Evolutionary conservation across 768 basidiomycete species (phyloP), one percentile per base, ranked within the genome.

Genomic region (Thelephora ganbajun): DNA sequence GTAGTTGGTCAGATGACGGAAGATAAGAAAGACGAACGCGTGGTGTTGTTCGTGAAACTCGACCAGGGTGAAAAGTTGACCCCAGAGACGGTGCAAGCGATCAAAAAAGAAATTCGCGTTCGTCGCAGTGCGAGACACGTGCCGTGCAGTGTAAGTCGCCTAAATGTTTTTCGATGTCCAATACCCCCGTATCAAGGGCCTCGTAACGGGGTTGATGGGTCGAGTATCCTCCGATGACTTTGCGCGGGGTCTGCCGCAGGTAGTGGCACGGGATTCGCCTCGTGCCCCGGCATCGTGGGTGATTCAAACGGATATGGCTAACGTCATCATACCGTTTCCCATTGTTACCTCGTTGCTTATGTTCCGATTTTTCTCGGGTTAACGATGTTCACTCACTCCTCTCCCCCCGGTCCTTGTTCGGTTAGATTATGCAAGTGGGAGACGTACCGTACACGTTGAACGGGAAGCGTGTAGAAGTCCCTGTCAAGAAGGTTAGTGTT

Each of bases 391-490:
- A 23, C 11, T 50, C 22, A 41, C 35, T 22, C 3, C 14, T 34
- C 26, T 9, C 26, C 9, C 26, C 26, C 5, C 9, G 26, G 26
- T 30, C 26, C 26, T 30, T 30, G 26, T 30, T 30, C 26, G 26
- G 52, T 46, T 56, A 84, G 81, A 77, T 86, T 50, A 67, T 87
- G 20, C 79, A 83, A 60, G 78, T 78, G 13, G 52, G 62, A 7
- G 83, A 86, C 60, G 72, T 88, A 13, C 84, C 84, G 3, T 82
- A 87, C 58, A 90, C 86, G 18, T 63, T 88, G 51, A 88, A 86
- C 53, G 80, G 80, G 33, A 90, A 88, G 59, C 74, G 80, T 37
- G 83, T 89, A 42, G 85, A 88, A 61, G 82, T 86, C 7, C 70
- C 80, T 11, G 77, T 84, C 35, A 83, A 82, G 62, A 85, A 83